Evolutionary conservation across 768 basidiomycete genomes (phyloP).

Genomic region (Hydnomerulius pinastri): DNA sequence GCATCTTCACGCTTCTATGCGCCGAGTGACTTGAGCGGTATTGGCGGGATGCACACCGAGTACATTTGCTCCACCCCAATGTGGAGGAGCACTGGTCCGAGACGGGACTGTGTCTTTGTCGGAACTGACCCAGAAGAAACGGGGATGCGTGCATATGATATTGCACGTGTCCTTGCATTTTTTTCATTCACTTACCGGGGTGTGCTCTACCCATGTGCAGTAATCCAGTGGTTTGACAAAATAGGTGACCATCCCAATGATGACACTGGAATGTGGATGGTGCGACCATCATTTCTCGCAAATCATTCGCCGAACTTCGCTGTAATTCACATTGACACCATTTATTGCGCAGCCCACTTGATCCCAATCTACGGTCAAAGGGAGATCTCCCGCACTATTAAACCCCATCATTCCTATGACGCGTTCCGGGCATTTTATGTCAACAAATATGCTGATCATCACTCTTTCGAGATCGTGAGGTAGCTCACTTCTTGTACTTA

Average conservation of each 20-base stretch:
- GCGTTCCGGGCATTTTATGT: slow-evolving; percentile 24
- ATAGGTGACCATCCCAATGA: slow-evolving; percentile 19
- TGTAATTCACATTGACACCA: slow-evolving; percentile 29
- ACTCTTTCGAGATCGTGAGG: no score
- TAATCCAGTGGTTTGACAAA: slow-evolving; percentile 21
- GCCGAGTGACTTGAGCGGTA: slow-evolving; percentile 29
- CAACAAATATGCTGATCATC: no score
- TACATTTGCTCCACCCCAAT: slow-evolving; percentile 17
- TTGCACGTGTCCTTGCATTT: slow-evolving; percentile 19
- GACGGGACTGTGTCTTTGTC: slow-evolving; percentile 27
- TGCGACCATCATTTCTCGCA: slow-evolving; percentile 9
- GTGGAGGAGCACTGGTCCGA: slow-evolving; percentile 18
- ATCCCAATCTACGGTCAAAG: slow-evolving; percentile 22
- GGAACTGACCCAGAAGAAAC: slow-evolving; percentile 3
- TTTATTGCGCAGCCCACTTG: slow-evolving; percentile 33
- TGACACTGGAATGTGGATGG: slow-evolving; percentile 31
- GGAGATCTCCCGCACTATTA: background rate
- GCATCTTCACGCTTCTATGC: slow-evolving; percentile 25
- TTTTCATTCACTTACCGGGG: slow-evolving; percentile 19
- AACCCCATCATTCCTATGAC: slow-evolving; percentile 6
- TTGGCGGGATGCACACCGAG: slow-evolving; percentile 29
- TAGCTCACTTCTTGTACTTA: no score
- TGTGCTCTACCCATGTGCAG: slow-evolving; percentile 17
- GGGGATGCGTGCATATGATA: slow-evolving; percentile 18
- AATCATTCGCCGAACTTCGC: slow-evolving; percentile 1